These are phyloP conservation scores for Fusarium albidum DNA, from an alignment of 2,329 filamentous ascomycete species.

Conservation along the genomic window DNA sequence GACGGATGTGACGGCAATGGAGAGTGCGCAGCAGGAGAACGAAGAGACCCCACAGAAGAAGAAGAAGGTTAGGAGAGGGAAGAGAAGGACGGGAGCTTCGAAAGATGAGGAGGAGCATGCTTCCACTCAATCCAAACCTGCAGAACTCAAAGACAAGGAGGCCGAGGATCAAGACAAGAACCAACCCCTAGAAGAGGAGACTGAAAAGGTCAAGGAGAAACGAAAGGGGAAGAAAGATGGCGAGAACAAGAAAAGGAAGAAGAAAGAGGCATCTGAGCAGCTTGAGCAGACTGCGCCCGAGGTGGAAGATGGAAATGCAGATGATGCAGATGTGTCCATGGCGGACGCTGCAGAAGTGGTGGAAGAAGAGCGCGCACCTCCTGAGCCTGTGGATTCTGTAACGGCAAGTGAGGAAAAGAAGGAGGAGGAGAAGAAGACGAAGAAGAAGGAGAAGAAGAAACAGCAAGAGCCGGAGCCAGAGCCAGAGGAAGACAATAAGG, in stretches of 20 bases:
- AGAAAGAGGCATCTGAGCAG: conserved; percentile 22
- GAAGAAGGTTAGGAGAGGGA: conserved; percentile 38
- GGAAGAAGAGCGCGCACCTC: conserved; percentile 1
- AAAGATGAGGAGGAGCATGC: conserved; percentile 31
- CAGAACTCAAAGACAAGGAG: conserved; percentile 45
- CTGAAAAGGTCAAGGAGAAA: conserved; percentile 37
- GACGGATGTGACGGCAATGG: conserved; percentile 22
- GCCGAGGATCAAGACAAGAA: conserved; percentile 43
- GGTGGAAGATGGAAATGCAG: conserved; percentile 21
- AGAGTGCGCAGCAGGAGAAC: conserved; percentile 10
- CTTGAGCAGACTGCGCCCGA: conserved; percentile 1
- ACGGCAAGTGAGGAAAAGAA: conserved; percentile 20
- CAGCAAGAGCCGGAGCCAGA: conserved; percentile 41
- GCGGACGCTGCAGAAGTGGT: conserved; percentile 22
- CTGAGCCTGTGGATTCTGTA: conserved; percentile 4
- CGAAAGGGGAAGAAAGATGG: conserved; percentile 21
- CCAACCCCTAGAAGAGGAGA: conserved; percentile 38
- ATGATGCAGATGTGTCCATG: conserved; percentile 35
- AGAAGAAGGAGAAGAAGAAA: conserved; percentile 44
- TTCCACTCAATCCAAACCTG: conserved; percentile 30
- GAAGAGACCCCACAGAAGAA: conserved; percentile 36
- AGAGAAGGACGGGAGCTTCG: conserved; percentile 26
- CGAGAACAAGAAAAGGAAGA: conserved; percentile 15
- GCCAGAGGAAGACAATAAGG: conserved; percentile 32
- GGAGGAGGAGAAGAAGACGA: conserved; percentile 4